Base-by-base conservation (phyloP, 306 rosid genomes). In the Ziziphus jujuba region DNA sequence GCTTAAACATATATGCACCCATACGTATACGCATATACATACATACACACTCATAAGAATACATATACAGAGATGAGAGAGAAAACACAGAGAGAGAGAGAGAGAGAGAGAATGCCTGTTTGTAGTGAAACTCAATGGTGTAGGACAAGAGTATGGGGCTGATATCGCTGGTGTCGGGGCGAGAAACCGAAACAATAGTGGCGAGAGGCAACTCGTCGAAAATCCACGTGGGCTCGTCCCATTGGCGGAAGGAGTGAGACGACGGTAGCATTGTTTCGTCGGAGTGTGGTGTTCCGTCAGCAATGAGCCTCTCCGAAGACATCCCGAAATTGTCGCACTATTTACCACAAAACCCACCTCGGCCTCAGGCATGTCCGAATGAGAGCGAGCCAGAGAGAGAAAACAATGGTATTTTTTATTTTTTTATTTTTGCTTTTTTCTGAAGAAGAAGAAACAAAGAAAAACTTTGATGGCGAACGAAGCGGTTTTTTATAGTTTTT, bases 111-210 rank as follows among this genome's bases (percentile, higher is more conserved):
- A 61, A 14, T 77, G 63, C 98, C 98, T 92, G 98, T 77, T 92
- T 92, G 89, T 92, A 92, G 70, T 84, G 89, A 56, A 92, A 75
- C 62, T 87, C 81, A 74, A 92, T 87, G 33, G 89, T 89, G 77
- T 87, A 92, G 63, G 96, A 85, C 14, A 89, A 80, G 14, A 89
- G 92, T 73, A 86, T 82, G 69, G 96, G 95, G 73, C 89, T 87
- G 12, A 92, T 78, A 65, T 92, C 98, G 21, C 87, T 89, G 1
- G 95, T 85, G 24, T 87, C 96, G 15, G 89, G 87, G 7, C 85
- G 82, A 4, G 98, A 92, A 52, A 92, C 98, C 50, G 91, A 75
- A 0, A 87, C 82, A 51, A 89, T 84, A 16, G 82, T 80, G 16
- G 91, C 96, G 34, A 57, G 81, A 0, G 98, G 98, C 22, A 89